Percentiles rank a stretch among this genome's conserved stretches.
These are phyloP conservation scores for Saturnispora zaruensis DNA, from an alignment of 805 yeast genomes.

Conservation along the genomic window DNA sequence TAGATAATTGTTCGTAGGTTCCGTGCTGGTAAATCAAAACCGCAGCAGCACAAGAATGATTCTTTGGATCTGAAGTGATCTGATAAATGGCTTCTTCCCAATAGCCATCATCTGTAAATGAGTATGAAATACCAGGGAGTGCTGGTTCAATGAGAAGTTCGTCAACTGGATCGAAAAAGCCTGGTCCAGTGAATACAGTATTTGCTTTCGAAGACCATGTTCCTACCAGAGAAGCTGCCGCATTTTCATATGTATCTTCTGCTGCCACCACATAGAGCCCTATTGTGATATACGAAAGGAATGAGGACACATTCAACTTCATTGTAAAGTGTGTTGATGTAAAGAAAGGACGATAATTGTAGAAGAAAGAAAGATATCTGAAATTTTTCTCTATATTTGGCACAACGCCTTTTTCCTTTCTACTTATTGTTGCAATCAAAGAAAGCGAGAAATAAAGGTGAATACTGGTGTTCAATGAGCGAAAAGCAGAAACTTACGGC, in stretches of 20 bases:
- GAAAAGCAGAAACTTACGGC: not conserved
- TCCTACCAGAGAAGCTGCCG: constrained; percentile 45
- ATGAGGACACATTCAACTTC: not conserved
- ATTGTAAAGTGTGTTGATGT: not conserved
- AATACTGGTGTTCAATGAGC: not conserved
- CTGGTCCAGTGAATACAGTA: constrained; percentile 94
- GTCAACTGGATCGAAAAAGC: constrained; percentile 92
- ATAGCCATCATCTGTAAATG: constrained; percentile 87
- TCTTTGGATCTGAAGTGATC: constrained; percentile 56
- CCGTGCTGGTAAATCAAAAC: constrained; percentile 87
- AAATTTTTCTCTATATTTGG: not conserved
- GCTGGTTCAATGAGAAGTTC: constrained; percentile 93
- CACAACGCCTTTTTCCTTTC: not conserved
- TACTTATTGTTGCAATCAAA: not conserved
- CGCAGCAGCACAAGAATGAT: constrained; percentile 80
- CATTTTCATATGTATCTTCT: constrained; percentile 2
- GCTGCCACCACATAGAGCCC: constrained; percentile 2
- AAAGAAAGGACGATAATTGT: not conserved
- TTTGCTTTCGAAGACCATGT: constrained; percentile 95
- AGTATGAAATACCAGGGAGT: constrained; percentile 86
- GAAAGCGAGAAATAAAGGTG: not conserved
- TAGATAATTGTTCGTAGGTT: constrained; percentile 48
- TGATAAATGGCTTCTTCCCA: constrained; percentile 87
- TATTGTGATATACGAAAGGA: not conserved
- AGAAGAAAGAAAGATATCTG: not conserved